These are phyloP conservation scores for Aureobasidium musti DNA, from an alignment of 2,329 filamentous ascomycete genomes.

Conservation along the genomic window DNA sequence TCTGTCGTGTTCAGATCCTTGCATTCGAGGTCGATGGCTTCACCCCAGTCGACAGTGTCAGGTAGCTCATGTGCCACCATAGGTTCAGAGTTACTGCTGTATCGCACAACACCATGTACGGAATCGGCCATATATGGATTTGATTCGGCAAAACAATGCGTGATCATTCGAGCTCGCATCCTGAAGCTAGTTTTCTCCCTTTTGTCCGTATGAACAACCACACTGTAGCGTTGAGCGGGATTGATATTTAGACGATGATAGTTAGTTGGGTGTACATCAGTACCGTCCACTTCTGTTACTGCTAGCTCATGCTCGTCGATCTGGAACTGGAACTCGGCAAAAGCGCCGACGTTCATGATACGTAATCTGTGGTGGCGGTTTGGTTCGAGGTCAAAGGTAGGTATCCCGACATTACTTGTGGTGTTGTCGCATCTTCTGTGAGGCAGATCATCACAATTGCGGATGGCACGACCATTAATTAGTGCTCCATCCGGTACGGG, in stretches of 20 bases:
- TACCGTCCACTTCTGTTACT: slow-evolving; percentile 68
- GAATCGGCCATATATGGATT: slow-evolving; percentile 51
- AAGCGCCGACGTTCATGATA: slow-evolving; percentile 64
- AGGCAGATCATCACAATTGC: slow-evolving; percentile 44
- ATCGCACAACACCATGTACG: slow-evolving; percentile 54
- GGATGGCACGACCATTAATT: slow-evolving; percentile 46
- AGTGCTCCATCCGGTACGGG: slow-evolving; percentile 54
- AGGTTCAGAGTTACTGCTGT: slow-evolving; percentile 37
- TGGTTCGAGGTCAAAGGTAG: slow-evolving; percentile 43
- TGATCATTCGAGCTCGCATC: slow-evolving; percentile 61
- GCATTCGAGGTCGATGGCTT: slow-evolving; percentile 53
- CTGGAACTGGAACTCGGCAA: slow-evolving; percentile 66
- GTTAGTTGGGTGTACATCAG: slow-evolving; percentile 57
- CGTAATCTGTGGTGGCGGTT: slow-evolving; percentile 60
- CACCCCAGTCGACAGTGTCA: slow-evolving; percentile 54
- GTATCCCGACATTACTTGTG: slow-evolving; percentile 35
- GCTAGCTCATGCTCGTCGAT: slow-evolving; percentile 65
- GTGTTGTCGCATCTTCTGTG: slow-evolving; percentile 43
- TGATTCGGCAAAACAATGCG: slow-evolving; percentile 60
- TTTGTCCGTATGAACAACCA: slow-evolving; percentile 58
- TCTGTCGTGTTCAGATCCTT: slow-evolving; percentile 54
- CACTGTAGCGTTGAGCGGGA: slow-evolving; percentile 70
- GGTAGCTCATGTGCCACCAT: slow-evolving; percentile 34
- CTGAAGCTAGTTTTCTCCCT: slow-evolving; percentile 42
- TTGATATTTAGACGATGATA: slow-evolving; percentile 63